These are phyloP conservation scores for Neonectria magnoliae DNA, from an alignment of 2,329 filamentous ascomycete species.

Conservation along the genomic window DNA sequence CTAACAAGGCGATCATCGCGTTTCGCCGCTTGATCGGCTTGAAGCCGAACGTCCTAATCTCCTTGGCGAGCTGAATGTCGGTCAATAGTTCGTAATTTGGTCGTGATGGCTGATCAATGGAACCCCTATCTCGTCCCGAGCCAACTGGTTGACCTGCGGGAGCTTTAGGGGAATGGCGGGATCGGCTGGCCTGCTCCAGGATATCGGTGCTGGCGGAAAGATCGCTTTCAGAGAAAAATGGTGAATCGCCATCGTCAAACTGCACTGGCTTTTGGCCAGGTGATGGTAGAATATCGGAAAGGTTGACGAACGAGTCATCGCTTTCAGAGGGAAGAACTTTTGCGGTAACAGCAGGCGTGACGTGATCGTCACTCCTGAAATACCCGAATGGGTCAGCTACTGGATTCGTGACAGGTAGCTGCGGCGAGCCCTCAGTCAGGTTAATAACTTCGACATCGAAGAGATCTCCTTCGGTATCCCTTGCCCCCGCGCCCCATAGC, in stretches of 20 bases:
- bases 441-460: constrained; percentile 72
- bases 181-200: neutral
- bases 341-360: neutral
- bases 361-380: constrained; percentile 17
- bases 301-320: constrained; percentile 35
- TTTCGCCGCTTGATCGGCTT: constrained; percentile 75
- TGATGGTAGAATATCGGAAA: constrained; percentile 39
- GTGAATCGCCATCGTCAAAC: constrained; percentile 19
- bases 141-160: neutral
- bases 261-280: constrained; percentile 12
- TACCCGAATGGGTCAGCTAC: constrained; percentile 55
- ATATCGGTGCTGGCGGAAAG: constrained; percentile 30
- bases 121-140: neutral
- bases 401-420: constrained; percentile 31
- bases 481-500: constrained; percentile 77
- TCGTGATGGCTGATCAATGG: constrained; percentile 31
- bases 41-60: constrained; percentile 74
- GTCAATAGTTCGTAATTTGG: constrained; percentile 72
- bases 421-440: constrained; percentile 57
- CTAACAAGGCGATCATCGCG: constrained; percentile 75
- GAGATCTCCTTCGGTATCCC: constrained; percentile 72
- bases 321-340: constrained; percentile 7
- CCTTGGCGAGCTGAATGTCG: constrained; percentile 69
- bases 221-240: constrained; percentile 36
- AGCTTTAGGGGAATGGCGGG: neutral